Evolutionary conservation across 2,329 filamentous ascomycete species (phyloP).

Genomic region (Knufia petricola): DNA sequence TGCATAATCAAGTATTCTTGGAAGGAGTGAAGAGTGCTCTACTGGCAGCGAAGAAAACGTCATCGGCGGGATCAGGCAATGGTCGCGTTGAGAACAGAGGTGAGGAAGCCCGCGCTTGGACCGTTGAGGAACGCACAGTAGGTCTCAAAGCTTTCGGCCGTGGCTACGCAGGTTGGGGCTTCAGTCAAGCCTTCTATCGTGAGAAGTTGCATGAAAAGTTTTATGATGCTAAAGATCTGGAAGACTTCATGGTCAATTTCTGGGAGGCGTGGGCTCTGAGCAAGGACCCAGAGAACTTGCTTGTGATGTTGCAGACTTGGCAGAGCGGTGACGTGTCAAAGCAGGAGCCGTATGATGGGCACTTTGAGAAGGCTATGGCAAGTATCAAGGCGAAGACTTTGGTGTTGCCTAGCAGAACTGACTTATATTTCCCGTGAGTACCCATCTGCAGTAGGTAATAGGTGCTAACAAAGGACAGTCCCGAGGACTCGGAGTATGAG

Average conservation of each 20-base stretch:
- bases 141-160: slow-evolving; percentile 63
- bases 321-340: slow-evolving; percentile 61
- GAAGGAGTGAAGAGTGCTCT: slow-evolving; percentile 54
- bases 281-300: slow-evolving; percentile 60
- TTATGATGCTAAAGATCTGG: slow-evolving; percentile 57
- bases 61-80: slow-evolving; percentile 43
- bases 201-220: slow-evolving; percentile 56
- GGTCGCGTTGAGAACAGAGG: slow-evolving; percentile 33
- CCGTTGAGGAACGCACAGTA: slow-evolving; percentile 41
- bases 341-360: slow-evolving; percentile 57
- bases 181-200: slow-evolving; percentile 69
- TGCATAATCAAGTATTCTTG: slow-evolving; percentile 61
- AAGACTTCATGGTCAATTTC: slow-evolving; percentile 64
- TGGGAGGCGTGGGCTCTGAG: slow-evolving; percentile 67
- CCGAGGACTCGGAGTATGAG: slow-evolving; percentile 68
- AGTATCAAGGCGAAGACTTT: slow-evolving; percentile 63
- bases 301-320: slow-evolving; percentile 71
- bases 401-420: slow-evolving; percentile 62
- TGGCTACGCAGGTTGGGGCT: slow-evolving; percentile 70
- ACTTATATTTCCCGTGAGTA: slow-evolving; percentile 66
- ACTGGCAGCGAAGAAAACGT: slow-evolving; percentile 46
- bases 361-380: slow-evolving; percentile 57
- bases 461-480: slow-evolving; percentile 33
- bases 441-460: background rate
- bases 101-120: slow-evolving; percentile 41